These are phyloP conservation scores for Rugonectria rugulosa DNA, from an alignment of 2,329 filamentous ascomycete species.

Conservation along the genomic window DNA sequence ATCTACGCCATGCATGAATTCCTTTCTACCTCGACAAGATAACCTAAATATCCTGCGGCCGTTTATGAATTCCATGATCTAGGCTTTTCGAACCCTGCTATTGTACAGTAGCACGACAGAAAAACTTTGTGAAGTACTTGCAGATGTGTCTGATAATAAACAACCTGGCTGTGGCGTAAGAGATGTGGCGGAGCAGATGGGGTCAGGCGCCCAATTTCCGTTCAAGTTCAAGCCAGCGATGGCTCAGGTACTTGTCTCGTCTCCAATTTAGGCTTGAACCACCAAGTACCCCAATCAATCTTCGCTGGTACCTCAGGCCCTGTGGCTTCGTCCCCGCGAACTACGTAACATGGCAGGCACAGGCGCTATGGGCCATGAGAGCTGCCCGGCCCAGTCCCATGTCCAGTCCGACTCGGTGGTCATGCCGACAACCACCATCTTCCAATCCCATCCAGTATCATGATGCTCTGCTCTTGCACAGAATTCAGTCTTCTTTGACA, in stretches of 20 bases:
- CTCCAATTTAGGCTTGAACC: no score
- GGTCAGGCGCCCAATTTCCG: slow-evolving; percentile 12
- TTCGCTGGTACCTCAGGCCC: no score
- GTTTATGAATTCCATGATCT: no score
- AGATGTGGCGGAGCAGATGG: slow-evolving; percentile 35
- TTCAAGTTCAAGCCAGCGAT: slow-evolving; percentile 16
- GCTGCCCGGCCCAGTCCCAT: no score
- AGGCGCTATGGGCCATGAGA: no score
- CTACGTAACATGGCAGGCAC: no score
- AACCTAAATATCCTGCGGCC: no score
- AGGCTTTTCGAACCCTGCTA: no score
- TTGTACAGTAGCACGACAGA: no score
- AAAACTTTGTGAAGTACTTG: slow-evolving; percentile 1
- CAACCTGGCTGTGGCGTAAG: slow-evolving; percentile 33
- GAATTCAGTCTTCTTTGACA: slow-evolving; percentile 20
- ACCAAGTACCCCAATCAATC: slow-evolving; percentile 7
- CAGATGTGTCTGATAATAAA: slow-evolving; percentile 32
- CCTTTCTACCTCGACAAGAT: no score
- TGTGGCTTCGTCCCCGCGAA: slow-evolving; percentile 33
- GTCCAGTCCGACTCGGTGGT: no score
- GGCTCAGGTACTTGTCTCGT: slow-evolving; percentile 14
- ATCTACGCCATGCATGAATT: no score
- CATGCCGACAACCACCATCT: slow-evolving; percentile 22
- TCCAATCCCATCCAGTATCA: slow-evolving; percentile 21
- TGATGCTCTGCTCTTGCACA: slow-evolving; percentile 17